phyloP scores from a whole-genome alignment of 305 asterid species.

The Fraxinus baroniana region DNA sequence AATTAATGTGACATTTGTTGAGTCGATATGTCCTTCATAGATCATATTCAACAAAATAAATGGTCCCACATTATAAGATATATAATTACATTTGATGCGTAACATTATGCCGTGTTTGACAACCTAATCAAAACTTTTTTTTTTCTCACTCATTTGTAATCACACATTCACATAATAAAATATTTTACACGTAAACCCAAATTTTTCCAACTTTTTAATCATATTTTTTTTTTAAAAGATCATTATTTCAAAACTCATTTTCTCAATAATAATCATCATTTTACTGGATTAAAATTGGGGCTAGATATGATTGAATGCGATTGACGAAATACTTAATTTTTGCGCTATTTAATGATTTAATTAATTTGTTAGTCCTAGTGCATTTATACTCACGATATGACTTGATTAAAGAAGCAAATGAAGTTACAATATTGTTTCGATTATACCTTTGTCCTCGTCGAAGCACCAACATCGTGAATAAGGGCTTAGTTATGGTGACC shows the following conservation, averaged over 20 bases:
- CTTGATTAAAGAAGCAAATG: background rate
- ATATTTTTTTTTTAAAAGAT: too few species aligned
- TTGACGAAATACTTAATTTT: background rate
- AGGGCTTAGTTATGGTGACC: background rate
- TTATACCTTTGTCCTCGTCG: background rate
- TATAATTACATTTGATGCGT: background rate
- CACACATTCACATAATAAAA: too few species aligned
- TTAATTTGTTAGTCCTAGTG: background rate
- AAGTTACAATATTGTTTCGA: background rate
- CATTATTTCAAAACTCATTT: too few species aligned
- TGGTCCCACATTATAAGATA: background rate
- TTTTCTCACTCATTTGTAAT: too few species aligned
- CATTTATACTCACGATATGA: background rate
- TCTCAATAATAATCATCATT: too few species aligned
- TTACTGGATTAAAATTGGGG: too few species aligned
- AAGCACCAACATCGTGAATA: background rate
- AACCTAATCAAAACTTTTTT: too few species aligned
- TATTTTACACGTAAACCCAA: too few species aligned
- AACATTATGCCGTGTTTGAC: background rate
- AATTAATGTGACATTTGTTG: background rate
- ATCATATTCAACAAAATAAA: background rate
- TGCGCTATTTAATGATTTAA: background rate
- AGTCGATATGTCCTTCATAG: background rate
- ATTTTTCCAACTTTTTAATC: too few species aligned
- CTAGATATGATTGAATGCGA: background rate